Percentiles rank a stretch among this genome's conserved stretches.
Evolutionary conservation across 768 basidiomycete genomes (phyloP).

Genomic region (Pleurotus pulmonarius): DNA sequence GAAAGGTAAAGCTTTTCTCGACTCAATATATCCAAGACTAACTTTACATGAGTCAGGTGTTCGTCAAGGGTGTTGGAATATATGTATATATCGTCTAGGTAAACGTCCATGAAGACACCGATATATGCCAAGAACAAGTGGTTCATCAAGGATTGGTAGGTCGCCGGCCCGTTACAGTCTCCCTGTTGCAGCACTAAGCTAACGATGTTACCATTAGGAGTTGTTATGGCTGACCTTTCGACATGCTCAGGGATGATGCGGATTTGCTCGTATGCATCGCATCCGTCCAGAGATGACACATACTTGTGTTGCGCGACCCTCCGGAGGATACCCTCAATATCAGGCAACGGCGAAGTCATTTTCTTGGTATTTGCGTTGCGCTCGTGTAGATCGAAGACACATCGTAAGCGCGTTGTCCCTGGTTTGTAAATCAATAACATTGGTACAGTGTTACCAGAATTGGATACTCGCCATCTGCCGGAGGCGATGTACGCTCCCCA

Average conservation of each 20-base stretch:
- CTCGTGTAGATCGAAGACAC: slow-evolving; percentile 12
- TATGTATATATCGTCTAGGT: too few species aligned
- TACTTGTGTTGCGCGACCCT: slow-evolving; percentile 10
- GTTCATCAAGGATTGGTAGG: too few species aligned
- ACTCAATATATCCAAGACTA: too few species aligned
- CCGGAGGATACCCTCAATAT: slow-evolving; percentile 4
- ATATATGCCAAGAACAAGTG: slow-evolving; percentile 22
- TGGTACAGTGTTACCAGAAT: not conserved
- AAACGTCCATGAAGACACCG: slow-evolving; percentile 26
- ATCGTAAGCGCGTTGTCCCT: slow-evolving; percentile 14
- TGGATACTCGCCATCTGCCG: slow-evolving; percentile 19
- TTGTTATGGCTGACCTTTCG: slow-evolving; percentile 22
- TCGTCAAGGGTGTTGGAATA: too few species aligned
- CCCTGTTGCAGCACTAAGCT: slow-evolving; percentile 25
- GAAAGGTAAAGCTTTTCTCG: too few species aligned
- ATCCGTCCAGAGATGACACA: slow-evolving; percentile 22
- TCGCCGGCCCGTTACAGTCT: too few species aligned
- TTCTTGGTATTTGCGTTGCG: slow-evolving; percentile 17
- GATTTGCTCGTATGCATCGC: slow-evolving; percentile 27
- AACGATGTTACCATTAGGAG: slow-evolving; percentile 37
- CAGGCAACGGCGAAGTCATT: slow-evolving; percentile 9
- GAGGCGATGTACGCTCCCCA: slow-evolving; percentile 15
- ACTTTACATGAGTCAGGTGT: too few species aligned
- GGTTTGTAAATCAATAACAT: slow-evolving; percentile 21
- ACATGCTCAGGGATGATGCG: slow-evolving; percentile 12